Evolutionary conservation across 2,329 filamentous ascomycete genomes (phyloP), one percentile per base, ranked within the genome.

Genomic region (Talaromyces amestolkiae): DNA sequence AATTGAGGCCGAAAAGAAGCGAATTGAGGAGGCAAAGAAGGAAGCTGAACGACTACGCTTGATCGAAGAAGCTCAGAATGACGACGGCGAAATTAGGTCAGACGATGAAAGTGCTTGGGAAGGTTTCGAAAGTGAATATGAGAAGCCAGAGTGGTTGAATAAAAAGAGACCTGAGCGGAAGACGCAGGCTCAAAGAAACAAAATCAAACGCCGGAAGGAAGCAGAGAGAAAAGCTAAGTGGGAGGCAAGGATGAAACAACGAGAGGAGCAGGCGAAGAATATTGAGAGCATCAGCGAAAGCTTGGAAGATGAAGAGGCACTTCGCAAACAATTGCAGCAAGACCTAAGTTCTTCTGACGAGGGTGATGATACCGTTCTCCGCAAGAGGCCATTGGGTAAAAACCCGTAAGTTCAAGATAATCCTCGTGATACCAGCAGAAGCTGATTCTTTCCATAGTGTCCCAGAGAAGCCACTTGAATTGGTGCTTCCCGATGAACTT

Each of bases 21-120:
- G 93, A 6, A 78, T 94, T 6, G 85, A 83, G 43, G 86, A 86
- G 51, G 87, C 88, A 66, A 86, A 88, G 69, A 87, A 86, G 10
- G 91, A 93, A 65, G 83, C 84, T 35, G 80, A 90, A 68, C 88
- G 85, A 72, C 80, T 86, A 70, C 91, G 92, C 72, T 86, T 90
- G 19, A 86, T 89, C 0, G 87, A 61, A 15, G 93, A 90, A 10
- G 91, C 90, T 2, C 86, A 91, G 70, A 89, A 90, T 2, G 90
- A 93, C 59, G 91, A 91, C 17, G 89, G 88, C 0, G 88, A 91
- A 72, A 85, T 86, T 68, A 86, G 87, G 76, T 94, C 87, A 83
- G 92, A 96, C 66, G 91, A 94, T 72, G 93, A 97, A 74, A 95
- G 91, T 56, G 93, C 91, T 15, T 97, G 93, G 92, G 94, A 93